Base-by-base conservation (phyloP, 352 stramenopile species). In the Globisporangium iwayamae region DNA sequence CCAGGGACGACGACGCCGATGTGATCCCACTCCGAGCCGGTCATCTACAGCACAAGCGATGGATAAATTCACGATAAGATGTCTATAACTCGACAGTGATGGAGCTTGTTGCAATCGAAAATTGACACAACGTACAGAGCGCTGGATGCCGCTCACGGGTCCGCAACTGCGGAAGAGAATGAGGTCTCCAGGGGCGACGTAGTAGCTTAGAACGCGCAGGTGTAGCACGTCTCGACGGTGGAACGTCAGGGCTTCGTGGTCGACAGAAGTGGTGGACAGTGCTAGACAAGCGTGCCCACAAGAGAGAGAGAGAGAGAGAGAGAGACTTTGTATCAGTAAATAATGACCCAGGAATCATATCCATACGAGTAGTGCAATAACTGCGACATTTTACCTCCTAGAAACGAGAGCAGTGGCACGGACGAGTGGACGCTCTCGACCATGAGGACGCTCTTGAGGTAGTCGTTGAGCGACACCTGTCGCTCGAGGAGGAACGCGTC, bases 1-100 rank as follows among this genome's bases (percentile, higher is more conserved):
- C 67, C 59, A 30, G 68, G 72, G 20, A 89, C 74, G 36, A 90
- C 74, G 4, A 90, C 51, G 0, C 67, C 81, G 9, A 89, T 73
- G 52, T 90, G 81, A 39, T 90, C 81, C 81, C 81, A 90, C 68
- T 90, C 75, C 0, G 81, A 79, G 16, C 77, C 69, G 7, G 81
- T 90, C 56, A 85, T 62, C 76, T 85, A 50, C 8, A 45, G 6
- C 9, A 51, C 48, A 56, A 20, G 43, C 4, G 32, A 36, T 36
- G 32, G 32, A 36, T 36, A 36, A 4, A 36, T 36, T 36, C 32
- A 36, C 32, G 32, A 36, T 36, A 2, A 36, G 32, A 36, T 36
- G 32, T 2, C 32, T 36, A 8, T 36, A 36, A 36, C 32, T 36
- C 32, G 32, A 36, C 32, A 36, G 3, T 8, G 32, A 7, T 36